Evolutionary conservation across 2,329 filamentous ascomycete genomes (phyloP).

Genomic region (Fusarium agapanthi): DNA sequence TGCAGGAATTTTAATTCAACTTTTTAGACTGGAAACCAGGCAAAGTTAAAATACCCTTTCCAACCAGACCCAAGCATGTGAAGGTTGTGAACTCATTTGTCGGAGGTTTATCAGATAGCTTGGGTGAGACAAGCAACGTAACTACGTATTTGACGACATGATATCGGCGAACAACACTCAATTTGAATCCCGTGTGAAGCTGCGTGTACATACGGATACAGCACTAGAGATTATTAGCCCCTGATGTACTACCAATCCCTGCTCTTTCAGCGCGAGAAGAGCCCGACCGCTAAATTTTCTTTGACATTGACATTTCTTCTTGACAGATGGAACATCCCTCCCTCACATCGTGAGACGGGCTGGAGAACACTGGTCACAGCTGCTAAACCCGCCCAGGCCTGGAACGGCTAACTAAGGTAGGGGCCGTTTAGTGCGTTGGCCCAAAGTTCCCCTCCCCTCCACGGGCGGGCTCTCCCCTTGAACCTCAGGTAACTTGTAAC

Average conservation of each 20-base stretch:
- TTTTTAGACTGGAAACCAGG: neutral
- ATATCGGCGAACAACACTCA: neutral
- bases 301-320: neutral
- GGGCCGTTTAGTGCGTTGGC: constrained; percentile 32
- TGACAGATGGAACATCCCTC: constrained; percentile 7
- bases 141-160: neutral
- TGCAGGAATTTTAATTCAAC: neutral
- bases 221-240: neutral
- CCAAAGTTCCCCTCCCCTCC: neutral
- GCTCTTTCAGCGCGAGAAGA: neutral
- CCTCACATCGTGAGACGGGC: constrained; percentile 8
- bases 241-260: constrained; percentile 19
- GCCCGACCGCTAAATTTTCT: constrained; percentile 1
- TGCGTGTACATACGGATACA: neutral
- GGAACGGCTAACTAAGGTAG: constrained; percentile 34
- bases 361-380: neutral
- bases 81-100: neutral
- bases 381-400: constrained; percentile 21
- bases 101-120: neutral
- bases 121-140: neutral
- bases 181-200: neutral
- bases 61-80: neutral
- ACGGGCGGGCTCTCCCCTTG: constrained; percentile 7
- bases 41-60: neutral
- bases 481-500: constrained; percentile 18